Percentiles rank a stretch among this genome's conserved stretches.
Conservation (phyloP, 345 rosid genomes). For the Citrus sinensis region DVS_A1.0 CM039167.1:162501-163000, state of each 20-base stretch:
- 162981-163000: slow-evolving; percentile 19
- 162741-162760: neutral
- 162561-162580: slow-evolving; percentile 20
- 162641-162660: slow-evolving; percentile 33
- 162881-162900: slow-evolving; percentile 20
- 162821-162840: neutral
- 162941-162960: slow-evolving; percentile 20
- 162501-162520: slow-evolving; percentile 42
- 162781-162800: neutral
- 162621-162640: slow-evolving; percentile 30
- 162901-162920: slow-evolving; percentile 22
- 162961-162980: slow-evolving; percentile 20
- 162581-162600: slow-evolving; percentile 28
- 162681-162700: slow-evolving; percentile 22
- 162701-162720: neutral
- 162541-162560: slow-evolving; percentile 35
- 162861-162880: slow-evolving; percentile 13
- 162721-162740: neutral
- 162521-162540: slow-evolving; percentile 46
- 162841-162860: neutral
- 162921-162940: slow-evolving; percentile 6
- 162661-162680: slow-evolving; percentile 21
- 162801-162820: neutral
- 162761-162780: neutral
- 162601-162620: slow-evolving; percentile 26